These are phyloP conservation scores for Malus sylvestris DNA, from an alignment of 306 rosid species.

Conservation along the genomic window DNA sequence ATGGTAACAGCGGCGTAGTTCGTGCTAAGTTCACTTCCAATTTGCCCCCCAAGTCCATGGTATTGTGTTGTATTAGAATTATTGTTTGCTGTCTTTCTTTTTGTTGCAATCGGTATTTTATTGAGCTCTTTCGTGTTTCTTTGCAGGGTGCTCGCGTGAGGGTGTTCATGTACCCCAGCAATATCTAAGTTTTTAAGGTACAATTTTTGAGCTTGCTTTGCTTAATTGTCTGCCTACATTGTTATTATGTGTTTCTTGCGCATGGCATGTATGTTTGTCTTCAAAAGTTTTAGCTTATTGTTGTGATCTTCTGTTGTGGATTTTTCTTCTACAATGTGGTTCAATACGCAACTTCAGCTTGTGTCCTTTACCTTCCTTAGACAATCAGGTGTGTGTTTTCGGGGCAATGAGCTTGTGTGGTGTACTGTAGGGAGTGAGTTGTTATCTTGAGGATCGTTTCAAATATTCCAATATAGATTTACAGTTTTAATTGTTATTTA, in stretches of 20 bases:
- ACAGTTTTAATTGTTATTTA: not conserved
- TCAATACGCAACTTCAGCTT: not conserved
- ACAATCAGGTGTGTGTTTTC: not conserved
- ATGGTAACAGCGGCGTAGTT: slow-evolving; percentile 84
- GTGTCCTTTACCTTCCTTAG: not conserved
- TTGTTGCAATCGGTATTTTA: slow-evolving; percentile 1
- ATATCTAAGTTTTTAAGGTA: slow-evolving; percentile 42
- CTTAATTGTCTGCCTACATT: not conserved
- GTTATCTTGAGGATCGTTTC: not conserved
- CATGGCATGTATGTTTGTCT: too few species aligned
- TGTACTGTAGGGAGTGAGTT: not conserved
- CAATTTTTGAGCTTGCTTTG: not conserved
- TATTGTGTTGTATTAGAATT: not conserved
- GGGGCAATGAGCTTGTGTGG: not conserved
- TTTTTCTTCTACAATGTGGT: not conserved
- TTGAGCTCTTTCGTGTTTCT: not conserved
- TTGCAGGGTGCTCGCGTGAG: slow-evolving; percentile 81
- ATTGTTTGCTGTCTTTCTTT: too few species aligned
- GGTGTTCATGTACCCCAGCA: slow-evolving; percentile 91
- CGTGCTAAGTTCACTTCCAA: slow-evolving; percentile 91
- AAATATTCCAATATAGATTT: not conserved
- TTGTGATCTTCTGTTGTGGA: not conserved
- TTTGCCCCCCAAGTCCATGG: slow-evolving; percentile 91
- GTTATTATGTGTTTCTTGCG: not conserved
- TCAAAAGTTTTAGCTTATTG: not conserved